phyloP scores from a whole-genome alignment of 441 rosid genomes.

The Gossypium gossypioides region DNA sequence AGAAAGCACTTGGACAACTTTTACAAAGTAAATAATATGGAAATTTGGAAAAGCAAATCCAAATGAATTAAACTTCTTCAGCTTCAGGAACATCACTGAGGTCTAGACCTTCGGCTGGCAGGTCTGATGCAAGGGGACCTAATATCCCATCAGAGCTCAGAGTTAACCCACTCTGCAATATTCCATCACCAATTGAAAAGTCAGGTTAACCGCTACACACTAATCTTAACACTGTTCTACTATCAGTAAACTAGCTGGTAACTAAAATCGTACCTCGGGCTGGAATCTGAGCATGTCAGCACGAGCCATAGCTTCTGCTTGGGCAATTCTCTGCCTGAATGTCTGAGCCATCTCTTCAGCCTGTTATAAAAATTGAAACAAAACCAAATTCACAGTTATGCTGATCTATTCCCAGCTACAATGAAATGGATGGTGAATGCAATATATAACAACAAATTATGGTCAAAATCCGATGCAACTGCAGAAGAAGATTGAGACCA shows the following conservation, averaged over 20 bases:
- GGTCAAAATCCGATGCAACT: background rate
- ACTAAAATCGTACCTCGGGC: constrained; percentile 54
- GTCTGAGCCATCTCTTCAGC: constrained; percentile 99
- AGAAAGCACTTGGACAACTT: background rate
- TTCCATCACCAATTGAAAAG: background rate
- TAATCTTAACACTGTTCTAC: background rate
- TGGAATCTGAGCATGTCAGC: constrained; percentile 97
- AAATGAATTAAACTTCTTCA: constrained; percentile 12
- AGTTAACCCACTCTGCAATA: constrained; percentile 67
- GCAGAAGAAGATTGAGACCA: background rate
- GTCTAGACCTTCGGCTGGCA: constrained; percentile 74
- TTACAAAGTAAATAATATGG: background rate
- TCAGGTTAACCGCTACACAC: background rate
- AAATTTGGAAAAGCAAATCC: background rate
- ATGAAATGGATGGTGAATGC: background rate
- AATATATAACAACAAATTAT: background rate
- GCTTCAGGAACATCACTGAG: constrained; percentile 42
- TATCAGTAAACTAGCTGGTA: background rate
- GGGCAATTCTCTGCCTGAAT: constrained; percentile 93
- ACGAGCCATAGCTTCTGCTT: constrained; percentile 98
- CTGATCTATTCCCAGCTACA: background rate
- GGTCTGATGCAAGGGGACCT: constrained; percentile 58
- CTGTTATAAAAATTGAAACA: constrained; percentile 21
- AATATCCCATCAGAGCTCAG: constrained; percentile 71
- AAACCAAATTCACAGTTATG: background rate